A percentile compares a stretch with the other conserved stretches of the same genome.
phyloP scores from a whole-genome alignment of 176 grass and related monocot genomes.

The Oryza meyeriana region DNA sequence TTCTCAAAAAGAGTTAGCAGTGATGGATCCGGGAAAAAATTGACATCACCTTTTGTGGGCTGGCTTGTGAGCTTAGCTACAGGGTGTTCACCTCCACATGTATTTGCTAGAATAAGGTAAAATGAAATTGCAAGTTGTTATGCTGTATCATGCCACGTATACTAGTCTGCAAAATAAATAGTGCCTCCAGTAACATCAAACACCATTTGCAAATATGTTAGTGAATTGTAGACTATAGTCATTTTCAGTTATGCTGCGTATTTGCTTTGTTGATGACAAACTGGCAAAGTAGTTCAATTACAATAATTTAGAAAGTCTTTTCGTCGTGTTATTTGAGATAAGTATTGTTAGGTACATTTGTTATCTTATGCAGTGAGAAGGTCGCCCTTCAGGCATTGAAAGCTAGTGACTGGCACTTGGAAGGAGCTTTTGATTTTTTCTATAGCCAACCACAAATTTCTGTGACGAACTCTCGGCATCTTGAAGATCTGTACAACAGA shows the following conservation, averaged over 20 bases:
- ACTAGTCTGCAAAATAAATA: not conserved
- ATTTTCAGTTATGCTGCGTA: not conserved
- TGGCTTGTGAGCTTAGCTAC: not conserved
- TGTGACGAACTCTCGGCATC: conserved; percentile 60
- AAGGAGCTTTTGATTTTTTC: conserved; percentile 98
- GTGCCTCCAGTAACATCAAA: not conserved
- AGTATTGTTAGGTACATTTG: not conserved
- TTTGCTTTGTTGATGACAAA: conserved; percentile 1
- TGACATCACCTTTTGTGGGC: not conserved
- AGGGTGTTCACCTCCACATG: not conserved
- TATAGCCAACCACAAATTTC: conserved; percentile 95
- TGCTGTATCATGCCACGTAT: not conserved
- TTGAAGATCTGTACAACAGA: conserved; percentile 87
- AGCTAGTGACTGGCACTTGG: conserved; percentile 97
- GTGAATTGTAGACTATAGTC: conserved; percentile 8
- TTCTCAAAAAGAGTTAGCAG: too few species aligned
- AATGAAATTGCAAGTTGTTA: not conserved
- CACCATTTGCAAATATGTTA: not conserved
- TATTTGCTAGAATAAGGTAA: not conserved
- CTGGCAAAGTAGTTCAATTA: not conserved
- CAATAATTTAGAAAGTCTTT: not conserved
- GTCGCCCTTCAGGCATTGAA: conserved; percentile 91
- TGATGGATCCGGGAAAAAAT: not conserved
- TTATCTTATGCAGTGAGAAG: conserved; percentile 69
- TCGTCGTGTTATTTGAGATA: not conserved